Conservation (phyloP, 805 yeast genomes). For the Sugiyamaella americana region DNA sequence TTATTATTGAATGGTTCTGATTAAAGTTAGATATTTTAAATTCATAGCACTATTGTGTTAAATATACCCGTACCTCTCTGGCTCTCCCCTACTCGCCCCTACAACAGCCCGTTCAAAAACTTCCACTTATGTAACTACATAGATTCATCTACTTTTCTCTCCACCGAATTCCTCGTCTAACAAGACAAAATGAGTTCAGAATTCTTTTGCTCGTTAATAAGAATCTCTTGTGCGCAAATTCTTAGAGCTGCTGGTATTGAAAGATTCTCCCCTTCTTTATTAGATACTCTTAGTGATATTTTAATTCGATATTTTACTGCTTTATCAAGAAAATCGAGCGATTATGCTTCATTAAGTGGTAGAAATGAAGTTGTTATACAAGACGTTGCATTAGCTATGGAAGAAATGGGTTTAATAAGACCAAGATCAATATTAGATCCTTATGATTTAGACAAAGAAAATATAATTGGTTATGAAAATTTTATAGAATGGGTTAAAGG, state of each 20-base stretch:
- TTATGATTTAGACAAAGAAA: constrained; percentile 42
- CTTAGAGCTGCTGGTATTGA: constrained; percentile 82
- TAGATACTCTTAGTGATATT: constrained; percentile 74
- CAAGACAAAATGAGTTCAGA: constrained; percentile 28
- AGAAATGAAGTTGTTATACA: constrained; percentile 46
- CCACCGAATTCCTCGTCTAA: too few relatives aligned
- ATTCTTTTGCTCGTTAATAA: constrained; percentile 42
- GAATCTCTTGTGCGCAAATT: constrained; percentile 48
- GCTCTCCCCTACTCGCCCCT: too few relatives aligned
- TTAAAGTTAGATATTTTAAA: too few relatives aligned
- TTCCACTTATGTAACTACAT: too few relatives aligned
- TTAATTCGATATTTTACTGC: constrained; percentile 57
- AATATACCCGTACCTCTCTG: too few relatives aligned
- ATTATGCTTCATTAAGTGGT: constrained; percentile 44
- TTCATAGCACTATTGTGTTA: too few relatives aligned
- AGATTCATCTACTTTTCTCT: too few relatives aligned
- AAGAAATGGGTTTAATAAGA: constrained; percentile 53
- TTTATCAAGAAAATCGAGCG: constrained; percentile 45
- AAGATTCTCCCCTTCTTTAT: constrained; percentile 59
- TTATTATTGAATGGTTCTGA: too few relatives aligned
- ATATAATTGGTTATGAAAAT: constrained; percentile 43
- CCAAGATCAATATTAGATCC: constrained; percentile 54
- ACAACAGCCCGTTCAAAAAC: too few relatives aligned
- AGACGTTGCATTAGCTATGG: constrained; percentile 69
- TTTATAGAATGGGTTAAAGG: constrained; percentile 55